Evolutionary conservation across 208 protist genomes (phyloP).

Genomic region (Leptomonas seymouri): DNA sequence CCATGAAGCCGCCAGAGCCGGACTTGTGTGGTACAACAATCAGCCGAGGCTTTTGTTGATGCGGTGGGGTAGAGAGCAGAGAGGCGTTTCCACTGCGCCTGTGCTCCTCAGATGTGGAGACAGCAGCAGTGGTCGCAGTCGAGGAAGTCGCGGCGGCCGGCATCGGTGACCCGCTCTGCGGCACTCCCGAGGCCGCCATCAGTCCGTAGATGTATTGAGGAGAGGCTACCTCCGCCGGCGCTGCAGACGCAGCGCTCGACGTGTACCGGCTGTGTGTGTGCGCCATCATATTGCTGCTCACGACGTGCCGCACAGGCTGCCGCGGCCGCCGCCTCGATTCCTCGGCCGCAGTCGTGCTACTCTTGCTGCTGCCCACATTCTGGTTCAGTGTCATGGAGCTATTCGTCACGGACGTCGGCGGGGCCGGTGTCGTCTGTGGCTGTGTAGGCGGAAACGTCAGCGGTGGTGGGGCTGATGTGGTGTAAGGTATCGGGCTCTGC

Average conservation of each 20-base stretch:
- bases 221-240: conserved; percentile 20
- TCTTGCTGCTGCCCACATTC: conserved; percentile 5
- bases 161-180: conserved; percentile 2
- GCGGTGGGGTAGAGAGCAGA: neutral
- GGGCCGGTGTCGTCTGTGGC: neutral
- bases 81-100: neutral
- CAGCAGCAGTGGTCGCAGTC: neutral
- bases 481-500: conserved; percentile 15
- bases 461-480: neutral
- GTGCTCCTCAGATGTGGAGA: neutral
- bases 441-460: conserved; percentile 3
- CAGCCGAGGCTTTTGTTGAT: conserved; percentile 15
- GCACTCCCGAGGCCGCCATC: conserved; percentile 24
- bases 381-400: conserved; percentile 7
- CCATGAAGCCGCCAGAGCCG: conserved; percentile 16
- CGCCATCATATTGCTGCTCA: conserved; percentile 32
- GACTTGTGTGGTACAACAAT: conserved; percentile 26
- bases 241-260: neutral
- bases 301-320: conserved; percentile 22
- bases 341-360: conserved; percentile 14
- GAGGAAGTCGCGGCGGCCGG: neutral
- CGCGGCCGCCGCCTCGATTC: conserved; percentile 24
- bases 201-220: conserved; percentile 36
- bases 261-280: conserved; percentile 20
- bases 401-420: conserved; percentile 1